Base-by-base conservation (phyloP, 768 basidiomycete species). In the Mycena chlorophos region DNA sequence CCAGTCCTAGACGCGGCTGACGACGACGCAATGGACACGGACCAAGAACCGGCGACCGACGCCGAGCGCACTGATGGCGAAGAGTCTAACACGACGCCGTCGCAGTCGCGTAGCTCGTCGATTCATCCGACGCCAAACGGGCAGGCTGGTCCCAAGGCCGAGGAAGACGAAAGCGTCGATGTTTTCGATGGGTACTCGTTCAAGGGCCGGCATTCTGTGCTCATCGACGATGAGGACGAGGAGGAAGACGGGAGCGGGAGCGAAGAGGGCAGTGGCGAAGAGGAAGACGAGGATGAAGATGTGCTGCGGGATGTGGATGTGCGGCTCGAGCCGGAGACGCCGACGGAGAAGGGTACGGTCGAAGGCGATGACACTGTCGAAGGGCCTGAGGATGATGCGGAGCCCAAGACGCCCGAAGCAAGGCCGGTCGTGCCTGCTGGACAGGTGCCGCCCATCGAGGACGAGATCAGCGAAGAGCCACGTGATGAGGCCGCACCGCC, bases 1-100 rank as follows among this genome's bases (percentile, higher is more conserved):
- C 92, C 94, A 23, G 86, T 91, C 47, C 84, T 98, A 58, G 90
- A 94, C 60, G 88, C 89, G 49, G 79, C 78, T 57, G 79, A 82
- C 64, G 87, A 86, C 39, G 78, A 81, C 30, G 77, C 81, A 58
- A 77, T n/a, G n/a, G n/a, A n/a, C n/a, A n/a, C n/a, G n/a, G n/a
- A n/a, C n/a, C n/a, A n/a, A n/a, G n/a, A n/a, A n/a, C n/a, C n/a
- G n/a, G n/a, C n/a, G n/a, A n/a, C n/a, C n/a, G n/a, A n/a, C n/a
- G n/a, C n/a, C n/a, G n/a, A n/a, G n/a, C n/a, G n/a, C n/a, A n/a
- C n/a, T n/a, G n/a, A n/a, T n/a, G n/a, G n/a, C n/a, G n/a, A n/a
- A n/a, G n/a, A n/a, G n/a, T n/a, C n/a, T n/a, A n/a, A n/a, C n/a
- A n/a, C n/a, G n/a, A n/a, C n/a, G n/a, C n/a, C n/a, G n/a, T n/a